Percentiles rank a stretch among this genome's conserved stretches.
Evolutionary conservation across 1,139 yeast species (phyloP).

Genomic region (Zygotorulaspora mrakii): DNA sequence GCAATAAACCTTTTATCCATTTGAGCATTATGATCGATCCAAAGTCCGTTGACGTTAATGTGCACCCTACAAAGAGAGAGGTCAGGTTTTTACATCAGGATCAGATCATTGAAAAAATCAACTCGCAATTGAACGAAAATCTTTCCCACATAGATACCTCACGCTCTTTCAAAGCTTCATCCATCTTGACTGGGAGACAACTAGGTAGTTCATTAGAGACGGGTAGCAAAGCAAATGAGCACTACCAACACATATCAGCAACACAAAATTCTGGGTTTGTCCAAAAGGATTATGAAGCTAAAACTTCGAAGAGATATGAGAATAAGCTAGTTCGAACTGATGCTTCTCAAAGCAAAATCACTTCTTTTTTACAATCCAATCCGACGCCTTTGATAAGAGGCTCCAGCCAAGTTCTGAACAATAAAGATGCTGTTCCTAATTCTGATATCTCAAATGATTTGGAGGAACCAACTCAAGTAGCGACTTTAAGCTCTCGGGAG

Average conservation of each 20-base stretch:
- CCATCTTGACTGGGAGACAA: constrained; percentile 27
- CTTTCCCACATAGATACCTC: constrained; percentile 64
- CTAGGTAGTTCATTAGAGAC: constrained; percentile 7
- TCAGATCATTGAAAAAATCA: constrained; percentile 67
- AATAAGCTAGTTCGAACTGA: constrained; percentile 74
- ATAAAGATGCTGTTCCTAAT: not conserved
- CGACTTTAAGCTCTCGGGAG: constrained; percentile 2
- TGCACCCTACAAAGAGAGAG: constrained; percentile 94
- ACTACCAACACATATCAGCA: constrained; percentile 4
- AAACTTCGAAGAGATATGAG: constrained; percentile 44
- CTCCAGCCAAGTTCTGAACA: not conserved
- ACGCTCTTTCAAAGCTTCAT: constrained; percentile 66
- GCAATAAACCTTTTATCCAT: constrained; percentile 75
- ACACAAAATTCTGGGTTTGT: constrained; percentile 21
- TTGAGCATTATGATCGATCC: constrained; percentile 64
- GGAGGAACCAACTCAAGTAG: not conserved
- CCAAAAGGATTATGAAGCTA: constrained; percentile 19
- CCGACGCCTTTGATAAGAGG: not conserved
- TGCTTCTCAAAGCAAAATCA: constrained; percentile 57
- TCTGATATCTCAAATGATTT: not conserved
- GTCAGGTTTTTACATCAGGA: constrained; percentile 84
- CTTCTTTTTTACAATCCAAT: constrained; percentile 40
- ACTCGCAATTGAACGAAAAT: constrained; percentile 47
- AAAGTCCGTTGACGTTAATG: constrained; percentile 77
- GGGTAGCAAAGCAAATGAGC: constrained; percentile 9